Conservation (phyloP, 495 filamentous ascomycete species). For the Penicillium chermesinum region DNA sequence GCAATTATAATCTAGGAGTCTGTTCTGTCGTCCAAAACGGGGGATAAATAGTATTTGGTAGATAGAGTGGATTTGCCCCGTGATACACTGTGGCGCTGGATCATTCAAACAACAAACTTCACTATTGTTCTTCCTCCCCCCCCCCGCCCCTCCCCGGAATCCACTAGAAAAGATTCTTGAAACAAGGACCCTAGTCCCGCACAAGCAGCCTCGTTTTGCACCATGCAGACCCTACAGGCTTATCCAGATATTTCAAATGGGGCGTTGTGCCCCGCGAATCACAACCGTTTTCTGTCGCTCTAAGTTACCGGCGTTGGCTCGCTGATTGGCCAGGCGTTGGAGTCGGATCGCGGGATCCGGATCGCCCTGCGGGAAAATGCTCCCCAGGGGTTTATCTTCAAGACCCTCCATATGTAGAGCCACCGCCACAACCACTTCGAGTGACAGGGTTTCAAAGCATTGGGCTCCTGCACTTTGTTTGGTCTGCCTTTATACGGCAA, state of each 20-base stretch:
- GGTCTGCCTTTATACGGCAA: background rate
- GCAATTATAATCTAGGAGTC: slow-evolving; percentile 1
- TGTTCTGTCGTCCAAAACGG: no score
- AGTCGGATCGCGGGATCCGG: slow-evolving; percentile 6
- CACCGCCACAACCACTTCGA: slow-evolving; percentile 1
- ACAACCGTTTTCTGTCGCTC: background rate
- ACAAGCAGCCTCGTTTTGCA: no score
- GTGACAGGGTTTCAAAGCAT: slow-evolving; percentile 17
- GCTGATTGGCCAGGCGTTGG: slow-evolving; percentile 1
- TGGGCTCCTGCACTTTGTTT: background rate
- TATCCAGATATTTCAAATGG: slow-evolving; percentile 3
- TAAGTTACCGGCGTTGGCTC: background rate
- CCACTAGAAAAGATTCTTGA: no score
- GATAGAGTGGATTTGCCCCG: background rate
- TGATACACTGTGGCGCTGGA: background rate
- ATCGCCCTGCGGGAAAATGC: background rate
- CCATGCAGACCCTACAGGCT: background rate
- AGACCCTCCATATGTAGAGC: slow-evolving; percentile 1
- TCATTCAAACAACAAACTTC: background rate
- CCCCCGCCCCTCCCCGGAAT: no score
- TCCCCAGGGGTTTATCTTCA: background rate
- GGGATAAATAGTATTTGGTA: no score
- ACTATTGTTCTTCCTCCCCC: no score
- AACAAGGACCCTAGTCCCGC: no score
- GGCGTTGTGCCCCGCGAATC: slow-evolving; percentile 6